Percentiles rank a stretch among this genome's conserved stretches.
Evolutionary conservation across 2,329 filamentous ascomycete genomes (phyloP).

Genomic region (Scytalidium lignicola): DNA sequence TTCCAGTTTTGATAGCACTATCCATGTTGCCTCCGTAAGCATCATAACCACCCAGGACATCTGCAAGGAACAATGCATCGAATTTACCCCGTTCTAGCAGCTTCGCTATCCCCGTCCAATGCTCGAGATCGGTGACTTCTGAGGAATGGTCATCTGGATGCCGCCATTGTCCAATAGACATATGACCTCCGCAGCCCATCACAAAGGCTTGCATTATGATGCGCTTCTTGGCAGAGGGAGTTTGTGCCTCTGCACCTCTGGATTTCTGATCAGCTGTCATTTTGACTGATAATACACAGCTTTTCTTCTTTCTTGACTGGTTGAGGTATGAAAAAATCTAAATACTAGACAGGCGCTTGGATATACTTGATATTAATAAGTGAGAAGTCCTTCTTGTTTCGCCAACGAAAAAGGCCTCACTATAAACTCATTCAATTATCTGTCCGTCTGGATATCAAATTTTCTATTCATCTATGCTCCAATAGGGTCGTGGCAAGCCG

Average conservation of each 20-base stretch:
- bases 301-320: no score
- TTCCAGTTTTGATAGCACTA: constrained; percentile 53
- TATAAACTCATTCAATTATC: no score
- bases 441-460: no score
- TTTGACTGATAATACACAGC: background rate
- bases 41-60: constrained; percentile 51
- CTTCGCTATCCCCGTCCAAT: constrained; percentile 39
- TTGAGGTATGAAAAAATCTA: no score
- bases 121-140: constrained; percentile 46
- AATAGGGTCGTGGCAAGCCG: no score
- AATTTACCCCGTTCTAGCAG: constrained; percentile 55
- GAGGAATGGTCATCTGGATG: constrained; percentile 60
- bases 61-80: constrained; percentile 60
- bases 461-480: no score
- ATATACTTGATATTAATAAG: no score
- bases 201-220: background rate
- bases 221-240: background rate
- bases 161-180: constrained; percentile 44
- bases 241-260: background rate
- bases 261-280: background rate
- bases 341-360: no score
- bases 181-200: background rate
- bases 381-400: no score
- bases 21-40: constrained; percentile 53
- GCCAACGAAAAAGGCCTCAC: no score